Conservation (phyloP, 441 rosid genomes). For the Pelargonium fulgidum region DNA sequence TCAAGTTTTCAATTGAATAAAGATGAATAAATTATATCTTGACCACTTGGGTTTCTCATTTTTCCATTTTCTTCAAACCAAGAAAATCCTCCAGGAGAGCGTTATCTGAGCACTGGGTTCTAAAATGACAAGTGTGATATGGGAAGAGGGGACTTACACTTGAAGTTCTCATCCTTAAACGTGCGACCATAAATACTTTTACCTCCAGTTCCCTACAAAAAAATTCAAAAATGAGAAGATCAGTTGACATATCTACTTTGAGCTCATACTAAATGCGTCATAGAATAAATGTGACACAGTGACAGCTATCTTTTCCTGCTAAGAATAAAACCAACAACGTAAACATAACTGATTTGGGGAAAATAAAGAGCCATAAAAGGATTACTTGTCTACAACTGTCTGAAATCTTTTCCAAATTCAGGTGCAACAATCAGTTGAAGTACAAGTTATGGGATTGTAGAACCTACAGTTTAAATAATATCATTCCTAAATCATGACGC, state of each 20-base stretch:
- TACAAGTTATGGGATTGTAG: no score
- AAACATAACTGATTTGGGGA: neutral
- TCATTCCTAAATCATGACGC: no score
- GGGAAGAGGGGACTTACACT: conserved; percentile 49
- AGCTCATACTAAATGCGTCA: neutral
- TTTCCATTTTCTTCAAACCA: neutral
- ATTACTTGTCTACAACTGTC: no score
- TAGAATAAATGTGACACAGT: neutral
- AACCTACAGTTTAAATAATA: no score
- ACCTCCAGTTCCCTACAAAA: conserved; percentile 96
- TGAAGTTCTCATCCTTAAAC: conserved; percentile 95
- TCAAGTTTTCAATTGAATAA: conserved; percentile 1
- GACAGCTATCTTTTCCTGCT: no score
- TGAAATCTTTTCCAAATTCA: no score
- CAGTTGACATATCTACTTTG: conserved; percentile 1
- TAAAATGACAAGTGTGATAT: neutral
- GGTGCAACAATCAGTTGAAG: no score
- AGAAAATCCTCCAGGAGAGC: neutral
- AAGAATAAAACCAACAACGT: neutral
- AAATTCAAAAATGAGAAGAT: conserved; percentile 19
- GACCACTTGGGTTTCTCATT: neutral
- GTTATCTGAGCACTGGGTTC: conserved; percentile 4
- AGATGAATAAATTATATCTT: neutral
- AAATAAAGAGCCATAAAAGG: neutral
- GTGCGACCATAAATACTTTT: conserved; percentile 96